These are phyloP conservation scores for Saccharomycopsis fodiens DNA, from an alignment of 805 yeast species.

Conservation along the genomic window DNA sequence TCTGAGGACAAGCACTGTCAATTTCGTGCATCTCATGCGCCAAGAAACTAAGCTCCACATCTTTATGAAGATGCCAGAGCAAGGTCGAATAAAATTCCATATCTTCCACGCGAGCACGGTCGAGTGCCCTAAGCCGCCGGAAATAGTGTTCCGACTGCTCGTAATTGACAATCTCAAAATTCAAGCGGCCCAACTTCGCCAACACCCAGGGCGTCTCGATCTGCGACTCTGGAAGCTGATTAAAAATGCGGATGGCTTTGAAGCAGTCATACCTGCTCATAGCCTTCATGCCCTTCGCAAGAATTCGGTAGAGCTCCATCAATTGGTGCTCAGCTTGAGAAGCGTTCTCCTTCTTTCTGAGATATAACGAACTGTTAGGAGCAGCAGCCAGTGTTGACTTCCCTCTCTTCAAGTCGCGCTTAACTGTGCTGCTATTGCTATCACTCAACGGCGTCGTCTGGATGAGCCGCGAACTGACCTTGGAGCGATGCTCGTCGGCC, in stretches of 20 bases:
- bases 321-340: conserved; percentile 34
- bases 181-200: conserved; percentile 68
- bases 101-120: conserved; percentile 73
- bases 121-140: conserved; percentile 51
- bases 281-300: conserved; percentile 56
- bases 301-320: conserved; percentile 39
- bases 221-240: conserved; percentile 55
- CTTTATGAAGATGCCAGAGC: conserved; percentile 86
- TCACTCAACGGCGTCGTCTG: conserved; percentile 28
- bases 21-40: conserved; percentile 73
- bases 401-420: conserved; percentile 24
- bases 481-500: conserved; percentile 24
- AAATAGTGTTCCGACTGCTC: conserved; percentile 65
- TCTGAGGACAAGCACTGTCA: conserved; percentile 60
- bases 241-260: conserved; percentile 66
- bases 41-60: conserved; percentile 67
- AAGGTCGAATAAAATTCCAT: conserved; percentile 90
- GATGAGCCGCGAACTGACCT: conserved; percentile 40
- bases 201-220: conserved; percentile 78
- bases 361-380: conserved; percentile 8
- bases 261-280: conserved; percentile 66
- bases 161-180: conserved; percentile 84
- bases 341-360: conserved; percentile 16
- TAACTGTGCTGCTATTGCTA: conserved; percentile 7
- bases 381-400: not conserved